Conservation (phyloP, 257 asterid genomes). For the Solanum sparsipilum region DNA sequence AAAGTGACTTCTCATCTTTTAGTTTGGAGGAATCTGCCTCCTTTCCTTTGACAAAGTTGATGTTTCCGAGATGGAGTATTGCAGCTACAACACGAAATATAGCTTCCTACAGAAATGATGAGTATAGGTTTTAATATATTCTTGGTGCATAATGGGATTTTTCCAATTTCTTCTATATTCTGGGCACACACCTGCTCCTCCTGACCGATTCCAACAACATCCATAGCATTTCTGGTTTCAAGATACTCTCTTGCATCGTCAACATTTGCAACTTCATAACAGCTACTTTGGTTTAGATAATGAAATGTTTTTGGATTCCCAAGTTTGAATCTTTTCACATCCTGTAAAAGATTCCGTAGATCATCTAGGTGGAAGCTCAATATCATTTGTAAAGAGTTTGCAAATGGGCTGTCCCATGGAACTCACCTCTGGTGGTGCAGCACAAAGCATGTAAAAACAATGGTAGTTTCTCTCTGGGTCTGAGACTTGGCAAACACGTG, state of each 20-base stretch:
- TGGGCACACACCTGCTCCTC: conserved; percentile 69
- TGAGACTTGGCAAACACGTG: conserved; percentile 93
- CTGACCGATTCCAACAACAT: conserved; percentile 83
- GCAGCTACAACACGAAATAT: conserved; percentile 94
- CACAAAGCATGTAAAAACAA: conserved; percentile 91
- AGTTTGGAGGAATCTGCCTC: conserved; percentile 76
- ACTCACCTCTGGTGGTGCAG: conserved; percentile 94
- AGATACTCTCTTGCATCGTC: conserved; percentile 89
- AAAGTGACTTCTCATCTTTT: conserved; percentile 52
- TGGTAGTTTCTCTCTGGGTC: conserved; percentile 96
- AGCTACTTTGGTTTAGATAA: conserved; percentile 74
- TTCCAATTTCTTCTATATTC: not conserved
- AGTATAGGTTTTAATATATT: not conserved
- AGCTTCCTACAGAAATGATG: conserved; percentile 49
- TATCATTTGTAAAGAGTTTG: not conserved
- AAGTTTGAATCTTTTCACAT: conserved; percentile 53
- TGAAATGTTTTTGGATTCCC: conserved; percentile 81
- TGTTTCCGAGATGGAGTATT: conserved; percentile 87
- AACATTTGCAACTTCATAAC: conserved; percentile 79
- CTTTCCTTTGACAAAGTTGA: conserved; percentile 68
- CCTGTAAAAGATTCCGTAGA: conserved; percentile 34
- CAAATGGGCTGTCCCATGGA: not conserved
- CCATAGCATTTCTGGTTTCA: conserved; percentile 95
- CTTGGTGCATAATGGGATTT: not conserved
- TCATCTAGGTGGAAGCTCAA: conserved; percentile 5